These are phyloP conservation scores for Prunus salicina DNA, from an alignment of 306 rosid genomes.

Conservation along the genomic window DNA sequence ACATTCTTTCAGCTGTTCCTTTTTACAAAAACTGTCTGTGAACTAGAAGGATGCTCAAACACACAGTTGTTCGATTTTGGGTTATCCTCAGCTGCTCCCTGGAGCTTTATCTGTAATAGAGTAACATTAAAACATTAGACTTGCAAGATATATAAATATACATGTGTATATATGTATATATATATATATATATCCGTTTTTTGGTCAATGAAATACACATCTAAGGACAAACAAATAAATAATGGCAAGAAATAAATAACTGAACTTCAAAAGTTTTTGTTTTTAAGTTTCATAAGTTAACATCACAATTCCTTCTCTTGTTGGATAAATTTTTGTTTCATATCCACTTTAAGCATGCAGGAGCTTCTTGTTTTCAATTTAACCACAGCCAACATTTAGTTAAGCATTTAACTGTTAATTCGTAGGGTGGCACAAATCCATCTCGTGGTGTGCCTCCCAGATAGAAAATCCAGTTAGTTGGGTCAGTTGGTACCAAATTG, in stretches of 20 bases:
- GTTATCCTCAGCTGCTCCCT: conserved; percentile 32
- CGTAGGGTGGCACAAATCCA: neutral
- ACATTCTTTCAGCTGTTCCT: conserved; percentile 42
- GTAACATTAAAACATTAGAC: neutral
- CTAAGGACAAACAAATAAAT: neutral
- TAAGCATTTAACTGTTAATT: too few species aligned
- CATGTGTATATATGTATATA: neutral
- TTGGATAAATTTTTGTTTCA: too few species aligned
- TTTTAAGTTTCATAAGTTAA: neutral
- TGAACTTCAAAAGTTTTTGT: too few species aligned
- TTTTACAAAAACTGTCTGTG: conserved; percentile 37
- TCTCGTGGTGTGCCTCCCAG: neutral
- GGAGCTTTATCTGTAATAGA: conserved; percentile 50
- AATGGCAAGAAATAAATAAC: neutral
- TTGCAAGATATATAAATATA: neutral
- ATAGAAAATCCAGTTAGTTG: too few species aligned
- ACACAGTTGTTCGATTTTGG: conserved; percentile 22
- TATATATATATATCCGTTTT: neutral
- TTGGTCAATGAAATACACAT: neutral
- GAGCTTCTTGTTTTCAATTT: neutral
- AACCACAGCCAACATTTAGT: neutral
- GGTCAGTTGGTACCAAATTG: neutral
- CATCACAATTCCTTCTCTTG: neutral
- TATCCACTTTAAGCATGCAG: neutral
- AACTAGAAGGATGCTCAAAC: conserved; percentile 34